Evolutionary conservation across 1,284 basidiomycete genomes (phyloP).

Genomic region (Cutaneotrichosporon dermatis): DNA sequence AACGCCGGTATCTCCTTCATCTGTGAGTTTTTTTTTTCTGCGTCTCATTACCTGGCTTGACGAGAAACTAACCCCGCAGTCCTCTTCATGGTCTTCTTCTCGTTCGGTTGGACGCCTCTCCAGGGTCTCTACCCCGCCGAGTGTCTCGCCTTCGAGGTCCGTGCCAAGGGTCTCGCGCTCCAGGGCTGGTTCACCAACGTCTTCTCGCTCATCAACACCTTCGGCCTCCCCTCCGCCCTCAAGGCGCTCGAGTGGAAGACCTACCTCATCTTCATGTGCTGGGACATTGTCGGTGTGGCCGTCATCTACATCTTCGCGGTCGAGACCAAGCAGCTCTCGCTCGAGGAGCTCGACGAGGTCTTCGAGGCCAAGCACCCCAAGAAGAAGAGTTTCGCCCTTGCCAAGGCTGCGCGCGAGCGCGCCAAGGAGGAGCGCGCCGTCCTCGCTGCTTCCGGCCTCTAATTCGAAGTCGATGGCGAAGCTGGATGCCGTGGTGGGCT

Average conservation of each 20-base stretch:
- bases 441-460: background rate
- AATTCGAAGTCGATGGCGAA: background rate
- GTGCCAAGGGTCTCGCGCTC: constrained; percentile 53
- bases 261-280: constrained; percentile 56
- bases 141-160: constrained; percentile 53
- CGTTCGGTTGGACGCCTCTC: constrained; percentile 58
- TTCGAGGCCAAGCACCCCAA: constrained; percentile 54
- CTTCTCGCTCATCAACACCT: constrained; percentile 34
- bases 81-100: constrained; percentile 30
- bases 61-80: background rate
- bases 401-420: constrained; percentile 10
- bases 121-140: constrained; percentile 58
- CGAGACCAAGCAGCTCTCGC: constrained; percentile 53
- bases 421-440: constrained; percentile 9
- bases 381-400: constrained; percentile 47
- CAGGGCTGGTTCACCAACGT: constrained; percentile 22
- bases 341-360: constrained; percentile 58
- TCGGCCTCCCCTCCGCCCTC: constrained; percentile 35
- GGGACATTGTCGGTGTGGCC: constrained; percentile 57
- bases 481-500: too few relatives aligned
- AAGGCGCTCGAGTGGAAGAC: constrained; percentile 34
- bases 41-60: background rate
- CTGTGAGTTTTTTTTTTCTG: constrained; percentile 6
- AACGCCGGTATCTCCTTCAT: constrained; percentile 36
- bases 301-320: constrained; percentile 57